Evolutionary conservation across 352 stramenopile species (phyloP), one percentile per base, ranked within the genome.

Genomic region (Phytophthora melonis): DNA sequence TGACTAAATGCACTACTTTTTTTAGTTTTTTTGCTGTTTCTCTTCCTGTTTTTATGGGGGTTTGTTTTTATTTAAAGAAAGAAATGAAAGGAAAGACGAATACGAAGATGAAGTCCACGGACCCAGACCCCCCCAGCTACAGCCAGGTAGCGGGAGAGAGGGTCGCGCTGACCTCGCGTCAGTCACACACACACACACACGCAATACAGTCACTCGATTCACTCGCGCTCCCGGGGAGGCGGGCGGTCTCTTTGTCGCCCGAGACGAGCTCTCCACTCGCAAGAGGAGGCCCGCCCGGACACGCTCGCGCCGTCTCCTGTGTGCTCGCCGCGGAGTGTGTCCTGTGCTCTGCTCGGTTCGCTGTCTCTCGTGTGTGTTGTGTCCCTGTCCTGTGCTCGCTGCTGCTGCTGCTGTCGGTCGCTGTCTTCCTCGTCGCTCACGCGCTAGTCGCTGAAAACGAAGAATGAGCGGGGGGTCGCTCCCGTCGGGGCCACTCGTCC

Each of bases 1-100:
- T 43, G 30, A 34, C 30, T 14, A 62, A 66, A 57, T 70, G 47
- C 25, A 71, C 64, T 72, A 65, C 61, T 74, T 64, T 71, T 66
- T 58, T 56, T 41, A 30, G 36, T 27, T n/a, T 59, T 68, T 66
- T 56, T 62, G n/a, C 19, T 58, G 53, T 45, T 68, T 60, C n/a
- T 27, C 2, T 53, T 57, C 55, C 54, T 53, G 32, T 68, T 23
- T 71, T 59, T 63, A 49, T 63, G 32, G 50, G 50, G 34, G 61
- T 66, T 66, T 52, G 65, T 61, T 72, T 30, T 66, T 66, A 16
- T 54, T 54, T 54, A 62, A 34, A 18, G n/a, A 50, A 59, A 25
- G 2, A 52, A 64, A 27, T 50, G 41, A 41, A 72, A 67, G 5
- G 45, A 34, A 71, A 66, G 32, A 65, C 30, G 45, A 70, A 59